phyloP scores from a whole-genome alignment of 345 rosid species.

The Populus ilicifolia region DNA sequence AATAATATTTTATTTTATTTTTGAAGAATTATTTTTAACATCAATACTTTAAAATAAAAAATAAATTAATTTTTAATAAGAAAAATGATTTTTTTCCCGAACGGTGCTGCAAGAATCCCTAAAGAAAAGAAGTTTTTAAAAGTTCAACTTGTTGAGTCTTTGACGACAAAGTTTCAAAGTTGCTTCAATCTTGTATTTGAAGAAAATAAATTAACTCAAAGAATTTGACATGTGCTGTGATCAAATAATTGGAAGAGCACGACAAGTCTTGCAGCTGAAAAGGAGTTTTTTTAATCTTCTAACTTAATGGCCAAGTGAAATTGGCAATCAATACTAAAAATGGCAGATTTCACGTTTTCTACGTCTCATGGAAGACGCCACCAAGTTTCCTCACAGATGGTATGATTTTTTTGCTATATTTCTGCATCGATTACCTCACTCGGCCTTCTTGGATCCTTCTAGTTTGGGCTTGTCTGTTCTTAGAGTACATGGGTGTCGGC shows the following conservation, averaged over 20 bases:
- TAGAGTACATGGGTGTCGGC: too few relatives aligned
- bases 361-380: not conserved
- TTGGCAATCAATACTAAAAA: too few relatives aligned
- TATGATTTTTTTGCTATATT: not conserved
- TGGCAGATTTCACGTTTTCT: not conserved
- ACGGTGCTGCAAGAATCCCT: not conserved
- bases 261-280: not conserved
- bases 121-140: not conserved
- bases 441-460: too few relatives aligned
- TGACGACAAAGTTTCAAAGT: not conserved
- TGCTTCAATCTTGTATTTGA: not conserved
- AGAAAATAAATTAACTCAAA: not conserved
- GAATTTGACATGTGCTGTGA: not conserved
- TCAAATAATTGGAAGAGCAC: not conserved
- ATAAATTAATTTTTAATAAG: too few relatives aligned
- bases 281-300: too few relatives aligned
- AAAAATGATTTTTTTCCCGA: too few relatives aligned
- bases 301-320: not conserved
- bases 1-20: too few relatives aligned
- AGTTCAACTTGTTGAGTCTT: conserved; percentile 3
- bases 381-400: not conserved
- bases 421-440: not conserved
- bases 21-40: too few relatives aligned
- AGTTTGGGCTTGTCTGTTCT: too few relatives aligned
- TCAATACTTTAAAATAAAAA: too few relatives aligned